Base-by-base conservation (phyloP, 2,329 filamentous ascomycete species). In the Sporothrix brunneoviolacea region DNA sequence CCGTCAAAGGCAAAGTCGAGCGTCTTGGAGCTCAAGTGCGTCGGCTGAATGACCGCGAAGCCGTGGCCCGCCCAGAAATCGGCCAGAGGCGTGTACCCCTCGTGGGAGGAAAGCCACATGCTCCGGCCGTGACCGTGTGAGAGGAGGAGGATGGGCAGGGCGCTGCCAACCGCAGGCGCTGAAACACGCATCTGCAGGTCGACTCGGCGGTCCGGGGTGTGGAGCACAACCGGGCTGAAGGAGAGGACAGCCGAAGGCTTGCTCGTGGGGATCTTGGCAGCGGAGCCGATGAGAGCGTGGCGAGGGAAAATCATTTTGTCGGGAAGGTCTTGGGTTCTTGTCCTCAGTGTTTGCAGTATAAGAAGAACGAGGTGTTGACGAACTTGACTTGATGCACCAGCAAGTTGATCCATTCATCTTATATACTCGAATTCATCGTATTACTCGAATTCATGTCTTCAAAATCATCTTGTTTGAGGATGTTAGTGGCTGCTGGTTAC, bases 1-100 rank as follows among this genome's bases (percentile, higher is more conserved):
- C 53, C 43, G 10, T 55, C 42, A 9, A 52, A 36, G 1, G 52
- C 21, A 4, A 68, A 52, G 8, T 50, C 55, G 3, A 69, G 59
- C 3, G 62, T 62, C 35, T 56, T 55, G 19, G 69, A 71, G 46
- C 60, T 64, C 3, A 71, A 57, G 53, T 70, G 69, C 3, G 69
- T 71, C 3, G 70, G 70, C 51, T 72, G 69, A 10, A 72, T 58
- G 4, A 72, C 70, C 0, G 62, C 67, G 56, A 71, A 71, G 48
- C 69, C 69, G 41, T 68, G 68, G 16, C 64, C 59, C 5, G 69
- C 68, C 61, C 64, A 70, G 60, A 71, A 71, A 44, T 70, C 63
- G 48, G 60, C 64, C 5, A 71, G 57, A 3, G 70, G 70, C 3
- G 61, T 61, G 50, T 70, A 71, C n/a, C 69, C 70, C 35, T 71